phyloP scores from a whole-genome alignment of 192 early-diverging fungal genomes.

The Coemansia sp. region DNA sequence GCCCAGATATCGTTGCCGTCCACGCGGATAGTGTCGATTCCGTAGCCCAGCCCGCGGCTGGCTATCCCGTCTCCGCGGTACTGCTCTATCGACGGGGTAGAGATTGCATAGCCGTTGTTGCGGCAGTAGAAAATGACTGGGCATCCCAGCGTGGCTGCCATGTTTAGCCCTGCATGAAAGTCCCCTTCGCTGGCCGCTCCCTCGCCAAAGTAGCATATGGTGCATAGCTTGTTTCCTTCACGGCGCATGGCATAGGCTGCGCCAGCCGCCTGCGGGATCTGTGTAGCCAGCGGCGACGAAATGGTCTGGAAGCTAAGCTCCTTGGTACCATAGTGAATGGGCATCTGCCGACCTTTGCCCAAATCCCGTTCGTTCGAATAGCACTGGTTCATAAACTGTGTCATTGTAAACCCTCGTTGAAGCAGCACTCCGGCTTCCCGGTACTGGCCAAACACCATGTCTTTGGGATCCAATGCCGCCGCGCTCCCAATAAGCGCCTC shows the following conservation, averaged over 20 bases:
- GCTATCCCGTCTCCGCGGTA: constrained; percentile 98
- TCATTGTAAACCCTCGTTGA: constrained; percentile 91
- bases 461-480: constrained; percentile 78
- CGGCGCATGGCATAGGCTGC: constrained; percentile 92
- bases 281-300: constrained; percentile 93
- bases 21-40: constrained; percentile 94
- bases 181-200: constrained; percentile 97
- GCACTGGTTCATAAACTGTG: constrained; percentile 97
- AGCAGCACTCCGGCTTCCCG: constrained; percentile 92
- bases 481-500: constrained; percentile 93
- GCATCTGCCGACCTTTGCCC: constrained; percentile 98
- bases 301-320: constrained; percentile 92
- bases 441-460: constrained; percentile 98
- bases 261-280: constrained; percentile 96
- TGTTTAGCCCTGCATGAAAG: constrained; percentile 96
- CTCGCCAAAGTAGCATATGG: constrained; percentile 96
- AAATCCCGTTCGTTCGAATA: constrained; percentile 84
- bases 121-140: constrained; percentile 96
- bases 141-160: constrained; percentile 87
- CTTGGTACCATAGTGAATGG: constrained; percentile 90
- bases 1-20: constrained; percentile 99
- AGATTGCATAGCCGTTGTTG: constrained; percentile 99
- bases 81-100: constrained; percentile 91
- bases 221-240: constrained; percentile 71
- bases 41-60: constrained; percentile 91